Evolutionary conservation across 768 basidiomycete species (phyloP).

Genomic region (Gloeopeniophorella convolvens): DNA sequence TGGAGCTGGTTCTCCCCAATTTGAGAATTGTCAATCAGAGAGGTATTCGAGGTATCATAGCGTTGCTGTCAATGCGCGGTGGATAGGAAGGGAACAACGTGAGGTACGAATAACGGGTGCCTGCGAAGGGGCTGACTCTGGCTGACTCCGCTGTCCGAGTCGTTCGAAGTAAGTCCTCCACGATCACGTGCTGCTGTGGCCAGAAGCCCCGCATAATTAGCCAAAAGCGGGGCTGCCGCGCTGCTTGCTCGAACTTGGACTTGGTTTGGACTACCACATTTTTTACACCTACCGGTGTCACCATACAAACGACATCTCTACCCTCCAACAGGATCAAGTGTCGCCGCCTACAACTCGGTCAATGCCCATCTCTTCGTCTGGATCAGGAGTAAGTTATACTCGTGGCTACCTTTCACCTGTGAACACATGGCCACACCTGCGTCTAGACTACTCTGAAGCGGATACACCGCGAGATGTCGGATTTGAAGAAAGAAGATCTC

Average conservation of each 20-base stretch:
- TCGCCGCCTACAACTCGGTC: too few species aligned
- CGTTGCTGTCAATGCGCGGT: constrained; percentile 12
- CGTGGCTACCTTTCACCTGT: not conserved
- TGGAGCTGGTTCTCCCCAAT: constrained; percentile 7
- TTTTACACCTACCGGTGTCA: too few species aligned
- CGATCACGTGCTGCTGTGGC: constrained; percentile 9
- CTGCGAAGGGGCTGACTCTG: not conserved
- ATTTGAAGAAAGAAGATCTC: constrained; percentile 77
- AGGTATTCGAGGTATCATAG: constrained; percentile 57
- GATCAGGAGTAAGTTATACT: constrained; percentile 13
- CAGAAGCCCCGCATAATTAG: not conserved
- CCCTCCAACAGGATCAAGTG: too few species aligned
- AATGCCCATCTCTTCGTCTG: constrained; percentile 10
- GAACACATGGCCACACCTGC: not conserved
- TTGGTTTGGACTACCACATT: too few species aligned
- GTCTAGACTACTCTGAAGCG: constrained; percentile 68
- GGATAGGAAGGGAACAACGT: not conserved
- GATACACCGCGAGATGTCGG: constrained; percentile 75
- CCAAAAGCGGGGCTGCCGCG: too few species aligned
- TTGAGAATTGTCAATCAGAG: constrained; percentile 17
- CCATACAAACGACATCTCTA: too few species aligned
- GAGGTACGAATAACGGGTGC: too few species aligned
- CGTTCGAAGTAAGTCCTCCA: constrained; percentile 4
- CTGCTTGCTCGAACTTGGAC: too few species aligned
- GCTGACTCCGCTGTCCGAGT: constrained; percentile 4